Evolutionary conservation across 2,329 filamentous ascomycete genomes (phyloP), one percentile per base, ranked within the genome.

Genomic region (Epichloe amarillans): DNA sequence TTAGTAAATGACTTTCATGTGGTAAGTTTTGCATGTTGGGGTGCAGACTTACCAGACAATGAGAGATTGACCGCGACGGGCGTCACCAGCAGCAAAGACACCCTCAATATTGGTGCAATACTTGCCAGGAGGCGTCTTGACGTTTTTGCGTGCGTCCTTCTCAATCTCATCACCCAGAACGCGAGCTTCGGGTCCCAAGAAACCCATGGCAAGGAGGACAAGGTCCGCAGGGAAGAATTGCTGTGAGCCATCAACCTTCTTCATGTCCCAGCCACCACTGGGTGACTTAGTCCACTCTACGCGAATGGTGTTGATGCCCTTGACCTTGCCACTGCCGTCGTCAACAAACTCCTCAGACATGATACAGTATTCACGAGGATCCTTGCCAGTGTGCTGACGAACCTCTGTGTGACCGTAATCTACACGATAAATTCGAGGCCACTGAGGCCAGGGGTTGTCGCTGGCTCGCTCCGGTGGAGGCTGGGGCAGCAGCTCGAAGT

Each of bases 361-460:
- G 71, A 97, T 89, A 73, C 90, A 96, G 76, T 86, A 97, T 72
- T 96, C 91, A 60, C 91, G 88, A 52, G 91, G 91, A 62, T 96
- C 91, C 66, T 90, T 90, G 70, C 91, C 91, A 74, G 90, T 91
- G 74, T 96, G 90, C 59, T 91, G 89, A 69, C 91, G 89, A 62
- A 96, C 91, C 70, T 97, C 91, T 15, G 84, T 85, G 75, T 97
- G 91, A 51, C 91, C 91, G 64, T 97, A 97, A 71, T 97, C 91
- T n/a, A 96, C 87, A 60, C 91, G 89, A 78, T 95, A 96, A 66
- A 96, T 90, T 62, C 90, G 87, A 52, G 91, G 91, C 90, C 91
- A 97, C 71, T 96, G 91, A 10, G 91, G 91, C 91, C 91, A 97
- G 55, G 91, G 91, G 76, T 97, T 97, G 70, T 96, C 91, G 56